Conservation (phyloP, 2,329 filamentous ascomycete genomes). For the Aspergillus niger region DNA sequence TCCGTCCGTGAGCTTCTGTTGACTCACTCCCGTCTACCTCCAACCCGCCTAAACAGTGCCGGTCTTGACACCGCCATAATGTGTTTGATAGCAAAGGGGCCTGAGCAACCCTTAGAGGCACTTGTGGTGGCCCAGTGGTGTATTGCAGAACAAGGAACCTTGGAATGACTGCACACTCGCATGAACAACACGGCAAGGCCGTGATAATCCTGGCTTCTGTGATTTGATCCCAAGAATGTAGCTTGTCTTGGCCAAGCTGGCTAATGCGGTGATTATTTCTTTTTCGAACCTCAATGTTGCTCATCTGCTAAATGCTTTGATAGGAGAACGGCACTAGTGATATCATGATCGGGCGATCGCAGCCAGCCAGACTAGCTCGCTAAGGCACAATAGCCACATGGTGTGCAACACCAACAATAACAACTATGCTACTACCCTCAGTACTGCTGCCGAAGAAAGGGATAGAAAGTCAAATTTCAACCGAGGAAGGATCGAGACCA, state of each 20-base stretch:
- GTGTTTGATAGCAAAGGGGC: not conserved
- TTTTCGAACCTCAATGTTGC: constrained; percentile 13
- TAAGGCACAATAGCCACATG: constrained; percentile 12
- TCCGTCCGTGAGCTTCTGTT: not conserved
- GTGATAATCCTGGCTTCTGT: constrained; percentile 5
- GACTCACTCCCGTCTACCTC: not conserved
- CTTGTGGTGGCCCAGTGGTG: not conserved
- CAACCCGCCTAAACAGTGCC: not conserved
- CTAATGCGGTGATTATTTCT: constrained; percentile 12
- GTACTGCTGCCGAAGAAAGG: not conserved
- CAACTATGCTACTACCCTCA: not conserved
- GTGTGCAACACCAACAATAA: not conserved
- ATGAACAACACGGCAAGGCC: not conserved
- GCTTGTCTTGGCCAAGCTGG: constrained; percentile 11
- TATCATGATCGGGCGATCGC: constrained; percentile 8
- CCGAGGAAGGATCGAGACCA: constrained; percentile 1
- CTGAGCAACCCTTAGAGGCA: not conserved
- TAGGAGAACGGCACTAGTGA: constrained; percentile 6
- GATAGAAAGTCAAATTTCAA: not conserved
- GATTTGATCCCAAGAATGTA: constrained; percentile 6
- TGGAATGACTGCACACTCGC: not conserved
- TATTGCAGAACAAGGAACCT: constrained; percentile 1
- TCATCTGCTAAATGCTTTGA: constrained; percentile 1
- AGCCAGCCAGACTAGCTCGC: constrained; percentile 11
- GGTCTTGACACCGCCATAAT: constrained; percentile 5